These are phyloP conservation scores for Alloascoidea hylecoeti DNA, from an alignment of 805 yeast species.

Conservation along the genomic window DNA sequence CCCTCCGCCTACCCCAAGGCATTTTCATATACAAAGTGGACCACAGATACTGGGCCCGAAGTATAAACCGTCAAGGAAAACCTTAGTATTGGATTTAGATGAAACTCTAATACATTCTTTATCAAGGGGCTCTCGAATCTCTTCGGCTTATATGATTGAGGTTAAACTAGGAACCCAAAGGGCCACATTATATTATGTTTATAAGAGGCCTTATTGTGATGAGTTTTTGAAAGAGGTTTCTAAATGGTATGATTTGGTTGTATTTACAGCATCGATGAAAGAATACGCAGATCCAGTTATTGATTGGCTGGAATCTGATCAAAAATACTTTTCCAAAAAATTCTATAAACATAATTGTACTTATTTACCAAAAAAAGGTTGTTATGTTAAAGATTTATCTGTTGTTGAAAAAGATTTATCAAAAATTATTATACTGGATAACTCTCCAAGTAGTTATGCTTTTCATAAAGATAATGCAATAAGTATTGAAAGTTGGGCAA, in stretches of 20 bases:
- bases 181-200: constrained; percentile 77
- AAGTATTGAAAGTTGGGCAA: constrained; percentile 94
- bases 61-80: constrained; percentile 38
- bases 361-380: constrained; percentile 45
- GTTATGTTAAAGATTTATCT: constrained; percentile 69
- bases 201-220: constrained; percentile 87
- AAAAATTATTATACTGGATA: constrained; percentile 70
- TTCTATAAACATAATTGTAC: constrained; percentile 74
- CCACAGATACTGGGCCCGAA: no score
- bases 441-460: constrained; percentile 87
- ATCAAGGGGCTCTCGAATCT: constrained; percentile 36
- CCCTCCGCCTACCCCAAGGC: no score
- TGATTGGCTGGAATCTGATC: constrained; percentile 71
- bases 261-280: constrained; percentile 89
- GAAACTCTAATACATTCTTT: constrained; percentile 91
- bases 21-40: no score
- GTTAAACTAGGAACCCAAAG: constrained; percentile 49
- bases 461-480: constrained; percentile 80
- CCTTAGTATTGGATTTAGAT: constrained; percentile 78
- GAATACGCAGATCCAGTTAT: constrained; percentile 97
- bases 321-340: constrained; percentile 38
- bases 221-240: constrained; percentile 64
- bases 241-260: constrained; percentile 78
- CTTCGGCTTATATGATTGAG: constrained; percentile 62
- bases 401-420: constrained; percentile 41